phyloP scores from a whole-genome alignment of 805 yeast genomes.

The Cyberlindnera maclurae region DNA sequence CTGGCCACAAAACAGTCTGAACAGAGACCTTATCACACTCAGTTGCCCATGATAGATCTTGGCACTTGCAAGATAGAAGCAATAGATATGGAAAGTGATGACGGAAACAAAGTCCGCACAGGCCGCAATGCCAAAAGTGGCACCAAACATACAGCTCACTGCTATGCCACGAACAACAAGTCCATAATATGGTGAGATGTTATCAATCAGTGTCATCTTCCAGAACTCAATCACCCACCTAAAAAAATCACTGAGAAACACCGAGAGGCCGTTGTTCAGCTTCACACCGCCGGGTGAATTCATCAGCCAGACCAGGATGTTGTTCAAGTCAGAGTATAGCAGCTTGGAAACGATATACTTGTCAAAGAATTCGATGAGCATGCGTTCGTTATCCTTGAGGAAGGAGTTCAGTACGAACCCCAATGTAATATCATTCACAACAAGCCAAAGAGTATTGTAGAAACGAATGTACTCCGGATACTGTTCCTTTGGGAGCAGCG shows the following conservation, averaged over 20 bases:
- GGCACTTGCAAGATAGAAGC: constrained; percentile 75
- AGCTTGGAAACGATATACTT: constrained; percentile 29
- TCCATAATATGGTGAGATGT: constrained; percentile 24
- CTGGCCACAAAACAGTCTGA: constrained; percentile 82
- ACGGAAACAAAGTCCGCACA: constrained; percentile 58
- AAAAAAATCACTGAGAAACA: constrained; percentile 79
- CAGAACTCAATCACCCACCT: constrained; percentile 80
- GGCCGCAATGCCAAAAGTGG: constrained; percentile 62
- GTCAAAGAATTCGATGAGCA: constrained; percentile 23
- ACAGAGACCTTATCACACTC: constrained; percentile 59
- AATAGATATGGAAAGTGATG: constrained; percentile 61
- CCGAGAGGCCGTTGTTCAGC: constrained; percentile 77
- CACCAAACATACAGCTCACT: constrained; percentile 43
- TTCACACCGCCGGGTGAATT: constrained; percentile 92
- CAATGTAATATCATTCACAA: constrained; percentile 70
- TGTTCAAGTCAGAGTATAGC: constrained; percentile 39
- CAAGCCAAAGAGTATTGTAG: constrained; percentile 85
- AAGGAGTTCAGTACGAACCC: constrained; percentile 57
- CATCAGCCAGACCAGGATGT: constrained; percentile 65
- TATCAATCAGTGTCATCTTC: constrained; percentile 27
- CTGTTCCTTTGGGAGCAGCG: constrained; percentile 32
- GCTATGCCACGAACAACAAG: constrained; percentile 31
- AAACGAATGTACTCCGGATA: constrained; percentile 65
- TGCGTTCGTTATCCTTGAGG: constrained; percentile 31
- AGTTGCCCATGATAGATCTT: constrained; percentile 74